A percentile compares a stretch with the other conserved stretches of the same genome.
Evolutionary conservation across 306 rosid species (phyloP).

Genomic region (Fragaria iinumae): DNA sequence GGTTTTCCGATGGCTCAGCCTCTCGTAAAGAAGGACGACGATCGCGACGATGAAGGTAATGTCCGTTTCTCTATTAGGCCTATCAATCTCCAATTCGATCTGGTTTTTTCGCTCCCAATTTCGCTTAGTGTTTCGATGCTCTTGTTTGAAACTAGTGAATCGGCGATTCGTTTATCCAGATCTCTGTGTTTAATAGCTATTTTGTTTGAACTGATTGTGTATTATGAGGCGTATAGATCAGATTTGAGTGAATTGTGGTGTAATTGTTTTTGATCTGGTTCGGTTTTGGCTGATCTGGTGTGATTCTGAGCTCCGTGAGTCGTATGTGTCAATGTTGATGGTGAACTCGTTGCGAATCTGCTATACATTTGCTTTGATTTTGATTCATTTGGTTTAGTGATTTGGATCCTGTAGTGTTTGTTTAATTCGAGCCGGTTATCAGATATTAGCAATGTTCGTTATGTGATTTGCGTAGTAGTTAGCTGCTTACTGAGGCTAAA

Average conservation of each 20-base stretch:
- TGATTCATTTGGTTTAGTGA: constrained; percentile 20
- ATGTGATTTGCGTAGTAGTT: neutral
- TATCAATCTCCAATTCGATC: constrained; percentile 28
- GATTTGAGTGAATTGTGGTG: constrained; percentile 35
- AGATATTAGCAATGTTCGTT: neutral
- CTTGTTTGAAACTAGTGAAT: constrained; percentile 27
- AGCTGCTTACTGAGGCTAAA: neutral
- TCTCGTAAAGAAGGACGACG: constrained; percentile 96
- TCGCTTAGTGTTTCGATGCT: constrained; percentile 12
- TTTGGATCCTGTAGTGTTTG: constrained; percentile 30
- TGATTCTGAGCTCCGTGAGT: constrained; percentile 1
- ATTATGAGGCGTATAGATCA: constrained; percentile 8
- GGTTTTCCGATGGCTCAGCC: constrained; percentile 80
- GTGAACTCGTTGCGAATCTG: constrained; percentile 15
- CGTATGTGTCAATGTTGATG: constrained; percentile 32
- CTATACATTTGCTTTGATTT: constrained; percentile 19
- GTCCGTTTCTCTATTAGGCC: constrained; percentile 9
- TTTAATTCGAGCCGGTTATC: constrained; percentile 14
- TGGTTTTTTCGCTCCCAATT: constrained; percentile 10
- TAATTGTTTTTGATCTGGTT: constrained; percentile 28
- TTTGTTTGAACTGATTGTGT: constrained; percentile 2
- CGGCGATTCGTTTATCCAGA: constrained; percentile 41
- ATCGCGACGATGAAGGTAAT: constrained; percentile 96
- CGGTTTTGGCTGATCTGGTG: constrained; percentile 32
- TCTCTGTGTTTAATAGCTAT: constrained; percentile 40